Percentiles rank a stretch among this genome's conserved stretches.
Evolutionary conservation across 176 grass and related monocot species (phyloP).

Genomic region (Rhynchospora pubera): DNA sequence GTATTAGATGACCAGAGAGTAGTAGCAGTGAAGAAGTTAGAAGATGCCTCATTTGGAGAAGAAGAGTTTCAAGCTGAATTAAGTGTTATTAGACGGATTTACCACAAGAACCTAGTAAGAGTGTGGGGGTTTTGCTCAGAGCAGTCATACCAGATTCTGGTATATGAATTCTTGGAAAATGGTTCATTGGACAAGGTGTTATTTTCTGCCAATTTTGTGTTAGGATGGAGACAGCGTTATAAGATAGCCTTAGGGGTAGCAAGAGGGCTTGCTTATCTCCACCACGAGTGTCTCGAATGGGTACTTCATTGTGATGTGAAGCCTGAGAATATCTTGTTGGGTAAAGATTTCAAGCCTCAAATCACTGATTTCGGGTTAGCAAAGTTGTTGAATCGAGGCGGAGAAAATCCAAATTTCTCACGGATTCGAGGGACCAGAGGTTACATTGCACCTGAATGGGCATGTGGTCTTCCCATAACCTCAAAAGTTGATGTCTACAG

Average conservation of each 20-base stretch:
- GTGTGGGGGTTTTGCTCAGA: conserved; percentile 40
- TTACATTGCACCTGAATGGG: conserved; percentile 41
- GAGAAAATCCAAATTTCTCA: conserved; percentile 17
- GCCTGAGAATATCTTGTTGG: conserved; percentile 39
- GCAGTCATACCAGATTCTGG: conserved; percentile 23
- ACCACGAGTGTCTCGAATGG: conserved; percentile 43
- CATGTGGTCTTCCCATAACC: conserved; percentile 19
- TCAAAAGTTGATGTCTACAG: conserved; percentile 39
- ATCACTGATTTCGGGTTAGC: conserved; percentile 33
- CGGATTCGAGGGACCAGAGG: conserved; percentile 34
- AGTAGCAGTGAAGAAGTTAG: conserved; percentile 36
- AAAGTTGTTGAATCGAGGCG: conserved; percentile 22
- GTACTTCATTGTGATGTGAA: conserved; percentile 45
- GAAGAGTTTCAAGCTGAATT: conserved; percentile 50
- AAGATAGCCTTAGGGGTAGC: conserved; percentile 41
- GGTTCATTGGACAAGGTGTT: conserved; percentile 32
- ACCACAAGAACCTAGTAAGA: conserved; percentile 49
- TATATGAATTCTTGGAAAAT: conserved; percentile 35
- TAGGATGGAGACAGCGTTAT: conserved; percentile 33
- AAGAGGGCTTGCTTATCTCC: conserved; percentile 41
- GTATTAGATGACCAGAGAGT: conserved; percentile 18
- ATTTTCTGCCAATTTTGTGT: conserved; percentile 14
- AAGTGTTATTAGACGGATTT: conserved; percentile 30
- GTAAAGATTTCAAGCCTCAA: conserved; percentile 23
- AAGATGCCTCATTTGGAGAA: conserved; percentile 14